A percentile compares a stretch with the other conserved stretches of the same genome.
Conservation (phyloP, 805 yeast genomes). For the Cyberlindnera bimundalis region DNA sequence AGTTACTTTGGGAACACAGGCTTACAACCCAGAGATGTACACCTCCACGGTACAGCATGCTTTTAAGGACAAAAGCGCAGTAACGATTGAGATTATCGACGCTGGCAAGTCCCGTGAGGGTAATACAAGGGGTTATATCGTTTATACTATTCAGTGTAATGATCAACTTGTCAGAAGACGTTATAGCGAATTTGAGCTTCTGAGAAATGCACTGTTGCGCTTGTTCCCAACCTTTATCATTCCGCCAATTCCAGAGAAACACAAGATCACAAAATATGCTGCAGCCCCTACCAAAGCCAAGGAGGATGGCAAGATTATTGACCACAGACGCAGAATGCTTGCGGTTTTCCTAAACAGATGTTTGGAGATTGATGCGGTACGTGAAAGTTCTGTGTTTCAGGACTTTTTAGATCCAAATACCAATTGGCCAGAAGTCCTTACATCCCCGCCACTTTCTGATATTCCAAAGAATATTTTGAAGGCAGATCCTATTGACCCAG, state of each 20-base stretch:
- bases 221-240: slow-evolving; percentile 77
- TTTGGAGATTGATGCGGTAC: slow-evolving; percentile 50
- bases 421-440: slow-evolving; percentile 79
- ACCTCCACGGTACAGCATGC: slow-evolving; percentile 21
- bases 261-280: slow-evolving; percentile 47
- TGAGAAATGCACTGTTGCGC: slow-evolving; percentile 66
- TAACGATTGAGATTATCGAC: slow-evolving; percentile 53
- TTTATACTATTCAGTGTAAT: slow-evolving; percentile 72
- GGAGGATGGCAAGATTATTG: slow-evolving; percentile 45
- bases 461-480: slow-evolving; percentile 52
- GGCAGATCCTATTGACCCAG: slow-evolving; percentile 61
- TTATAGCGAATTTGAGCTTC: slow-evolving; percentile 87
- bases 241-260: slow-evolving; percentile 94
- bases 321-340: slow-evolving; percentile 74
- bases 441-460: slow-evolving; percentile 48
- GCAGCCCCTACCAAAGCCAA: slow-evolving; percentile 41
- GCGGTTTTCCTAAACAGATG: slow-evolving; percentile 82
- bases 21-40: slow-evolving; percentile 29
- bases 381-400: slow-evolving; percentile 61
- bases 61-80: slow-evolving; percentile 19
- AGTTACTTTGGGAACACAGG: slow-evolving; percentile 17
- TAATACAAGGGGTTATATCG: slow-evolving; percentile 69
- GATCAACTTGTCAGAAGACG: slow-evolving; percentile 70
- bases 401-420: slow-evolving; percentile 86
- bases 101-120: slow-evolving; percentile 88